A percentile compares a stretch with the other conserved stretches of the same genome.
Evolutionary conservation across 179 eudicot genomes (phyloP).

Genomic region (Silene vulgaris): DNA sequence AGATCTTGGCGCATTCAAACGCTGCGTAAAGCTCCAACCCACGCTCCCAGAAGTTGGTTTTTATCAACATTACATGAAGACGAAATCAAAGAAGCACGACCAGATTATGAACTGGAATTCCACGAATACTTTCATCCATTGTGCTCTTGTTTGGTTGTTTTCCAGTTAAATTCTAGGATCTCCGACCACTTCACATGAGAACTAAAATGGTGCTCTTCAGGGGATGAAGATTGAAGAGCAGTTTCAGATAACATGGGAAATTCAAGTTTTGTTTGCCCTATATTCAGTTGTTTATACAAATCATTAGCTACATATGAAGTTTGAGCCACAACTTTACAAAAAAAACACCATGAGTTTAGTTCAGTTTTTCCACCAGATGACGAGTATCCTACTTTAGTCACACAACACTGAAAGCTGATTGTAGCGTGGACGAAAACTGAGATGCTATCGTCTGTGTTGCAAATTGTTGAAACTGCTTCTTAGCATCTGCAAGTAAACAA

Average conservation of each 20-base stretch:
- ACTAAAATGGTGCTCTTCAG: background rate
- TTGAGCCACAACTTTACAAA: slow-evolving; percentile 30
- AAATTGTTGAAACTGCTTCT: slow-evolving; percentile 92
- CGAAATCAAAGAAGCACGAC: background rate
- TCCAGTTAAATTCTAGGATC: too few relatives aligned
- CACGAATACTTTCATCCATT: background rate
- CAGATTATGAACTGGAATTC: background rate
- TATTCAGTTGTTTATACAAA: slow-evolving; percentile 29
- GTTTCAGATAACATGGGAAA: background rate
- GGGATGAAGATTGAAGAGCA: background rate
- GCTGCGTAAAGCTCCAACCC: background rate
- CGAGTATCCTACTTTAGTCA: slow-evolving; percentile 28
- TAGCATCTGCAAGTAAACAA: slow-evolving; percentile 60
- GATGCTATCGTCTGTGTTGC: slow-evolving; percentile 84
- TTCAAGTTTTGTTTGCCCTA: slow-evolving; percentile 10
- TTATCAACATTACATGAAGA: background rate
- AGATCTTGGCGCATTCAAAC: background rate
- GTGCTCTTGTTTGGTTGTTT: background rate
- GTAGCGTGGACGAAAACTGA: slow-evolving; percentile 72
- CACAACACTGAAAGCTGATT: slow-evolving; percentile 79
- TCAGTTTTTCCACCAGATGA: slow-evolving; percentile 11
- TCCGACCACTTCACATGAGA: background rate
- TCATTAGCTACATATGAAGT: slow-evolving; percentile 17
- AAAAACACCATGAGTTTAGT: slow-evolving; percentile 25
- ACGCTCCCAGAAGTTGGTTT: background rate